Evolutionary conservation across 495 filamentous ascomycete species (phyloP).

Genomic region (Astrothelium macrocarpum): DNA sequence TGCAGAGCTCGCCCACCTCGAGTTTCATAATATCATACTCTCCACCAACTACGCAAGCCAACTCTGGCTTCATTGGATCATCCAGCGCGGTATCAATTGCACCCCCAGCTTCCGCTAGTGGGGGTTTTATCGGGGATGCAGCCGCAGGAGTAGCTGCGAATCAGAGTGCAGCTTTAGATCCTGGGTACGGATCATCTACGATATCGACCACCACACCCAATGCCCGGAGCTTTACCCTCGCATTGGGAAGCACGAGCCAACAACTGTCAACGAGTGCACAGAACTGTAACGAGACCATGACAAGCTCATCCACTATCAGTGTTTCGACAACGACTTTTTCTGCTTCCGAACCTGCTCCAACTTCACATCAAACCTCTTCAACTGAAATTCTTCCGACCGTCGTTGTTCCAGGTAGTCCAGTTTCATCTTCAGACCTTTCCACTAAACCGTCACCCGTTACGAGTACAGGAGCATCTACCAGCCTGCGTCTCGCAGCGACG

Average conservation of each 20-base stretch:
- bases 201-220: neutral
- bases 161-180: neutral
- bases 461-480: neutral
- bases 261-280: neutral
- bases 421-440: neutral
- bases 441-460: neutral
- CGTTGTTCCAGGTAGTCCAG: neutral
- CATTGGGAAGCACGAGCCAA: neutral
- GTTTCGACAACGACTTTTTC: neutral
- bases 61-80: slow-evolving; percentile 1
- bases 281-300: neutral
- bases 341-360: neutral
- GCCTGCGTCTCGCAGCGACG: neutral
- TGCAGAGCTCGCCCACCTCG: neutral
- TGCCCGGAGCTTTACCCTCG: neutral
- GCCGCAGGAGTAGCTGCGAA: neutral
- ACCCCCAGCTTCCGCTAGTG: neutral
- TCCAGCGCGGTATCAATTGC: neutral
- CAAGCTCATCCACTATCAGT: neutral
- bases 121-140: neutral
- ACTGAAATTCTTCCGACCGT: neutral
- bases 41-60: neutral
- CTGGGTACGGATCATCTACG: neutral
- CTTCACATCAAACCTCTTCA: neutral
- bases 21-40: neutral